Percentiles rank a stretch among this genome's conserved stretches.
Evolutionary conservation across 1,139 yeast genomes (phyloP).

Genomic region (Dujonia santamariae): DNA sequence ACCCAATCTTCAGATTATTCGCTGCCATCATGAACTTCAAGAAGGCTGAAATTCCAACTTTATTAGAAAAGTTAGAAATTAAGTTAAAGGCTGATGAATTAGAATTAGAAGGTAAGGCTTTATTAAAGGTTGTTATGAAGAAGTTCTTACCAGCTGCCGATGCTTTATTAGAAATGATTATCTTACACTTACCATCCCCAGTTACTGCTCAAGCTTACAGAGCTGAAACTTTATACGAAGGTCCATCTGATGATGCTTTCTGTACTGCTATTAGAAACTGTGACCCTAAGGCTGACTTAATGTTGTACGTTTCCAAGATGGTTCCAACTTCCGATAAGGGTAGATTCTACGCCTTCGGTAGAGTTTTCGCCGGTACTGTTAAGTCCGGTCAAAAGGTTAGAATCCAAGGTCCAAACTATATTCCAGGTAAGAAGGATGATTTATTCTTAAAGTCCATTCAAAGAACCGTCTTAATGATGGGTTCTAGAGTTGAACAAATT

Average conservation of each 20-base stretch:
- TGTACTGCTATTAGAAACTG: slow-evolving; percentile 95
- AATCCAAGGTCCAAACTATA: slow-evolving; percentile 99
- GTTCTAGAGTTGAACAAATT: slow-evolving; percentile 95
- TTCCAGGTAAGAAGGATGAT: slow-evolving; percentile 97
- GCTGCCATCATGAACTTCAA: slow-evolving; percentile 52
- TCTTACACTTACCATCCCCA: slow-evolving; percentile 98
- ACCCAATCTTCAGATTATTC: slow-evolving; percentile 90
- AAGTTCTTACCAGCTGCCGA: slow-evolving; percentile 99
- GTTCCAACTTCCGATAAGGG: slow-evolving; percentile 99
- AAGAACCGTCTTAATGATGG: slow-evolving; percentile 99
- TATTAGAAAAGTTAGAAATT: slow-evolving; percentile 91
- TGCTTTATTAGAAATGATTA: slow-evolving; percentile 98
- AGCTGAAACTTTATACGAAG: slow-evolving; percentile 99
- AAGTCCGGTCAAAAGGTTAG: slow-evolving; percentile 98
- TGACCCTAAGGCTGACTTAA: slow-evolving; percentile 97
- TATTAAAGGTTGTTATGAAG: slow-evolving; percentile 98
- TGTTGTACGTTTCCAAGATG: slow-evolving; percentile 99
- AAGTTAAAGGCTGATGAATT: slow-evolving; percentile 88
- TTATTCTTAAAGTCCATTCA: slow-evolving; percentile 95
- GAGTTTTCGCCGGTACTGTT: slow-evolving; percentile 99
- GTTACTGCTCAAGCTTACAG: slow-evolving; percentile 98
- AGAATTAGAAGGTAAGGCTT: slow-evolving; percentile 98
- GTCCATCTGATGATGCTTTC: slow-evolving; percentile 94
- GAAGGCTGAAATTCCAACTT: slow-evolving; percentile 90
- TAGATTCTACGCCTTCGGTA: slow-evolving; percentile 99